phyloP scores from a whole-genome alignment of 768 basidiomycete genomes.

The Tylopilus balloui region DNA sequence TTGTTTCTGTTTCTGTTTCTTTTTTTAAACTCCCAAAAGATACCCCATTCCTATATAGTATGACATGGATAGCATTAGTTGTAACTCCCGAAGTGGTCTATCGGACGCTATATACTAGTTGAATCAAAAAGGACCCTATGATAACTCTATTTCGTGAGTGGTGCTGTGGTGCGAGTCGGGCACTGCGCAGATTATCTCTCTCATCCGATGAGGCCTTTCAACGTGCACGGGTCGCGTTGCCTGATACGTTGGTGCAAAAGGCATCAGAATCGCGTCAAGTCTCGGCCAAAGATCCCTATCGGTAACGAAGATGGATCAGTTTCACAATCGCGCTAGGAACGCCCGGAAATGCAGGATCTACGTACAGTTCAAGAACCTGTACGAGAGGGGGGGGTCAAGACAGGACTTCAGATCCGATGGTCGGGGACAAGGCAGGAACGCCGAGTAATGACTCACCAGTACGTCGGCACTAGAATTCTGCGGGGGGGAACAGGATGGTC shows the following conservation, averaged over 20 bases:
- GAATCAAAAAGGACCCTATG: conserved; percentile 9
- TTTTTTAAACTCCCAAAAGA: conserved; percentile 11
- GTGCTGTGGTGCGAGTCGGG: background rate
- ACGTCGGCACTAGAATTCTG: conserved; percentile 64
- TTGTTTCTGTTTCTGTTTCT: too few species aligned
- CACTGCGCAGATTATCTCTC: background rate
- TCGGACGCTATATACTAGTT: conserved; percentile 15
- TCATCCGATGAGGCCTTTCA: background rate
- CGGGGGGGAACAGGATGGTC: conserved; percentile 3
- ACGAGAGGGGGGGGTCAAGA: background rate
- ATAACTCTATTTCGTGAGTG: conserved; percentile 11
- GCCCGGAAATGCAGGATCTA: conserved; percentile 7
- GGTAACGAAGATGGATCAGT: conserved; percentile 8
- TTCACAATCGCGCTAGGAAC: conserved; percentile 9
- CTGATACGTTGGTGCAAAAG: conserved; percentile 1
- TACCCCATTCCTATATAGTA: conserved; percentile 13
- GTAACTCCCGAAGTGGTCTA: conserved; percentile 12
- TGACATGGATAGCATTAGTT: conserved; percentile 22
- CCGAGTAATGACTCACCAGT: conserved; percentile 47
- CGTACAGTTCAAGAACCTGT: conserved; percentile 68
- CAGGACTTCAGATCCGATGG: conserved; percentile 13
- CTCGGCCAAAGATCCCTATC: conserved; percentile 71
- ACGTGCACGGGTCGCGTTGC: background rate
- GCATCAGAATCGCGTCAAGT: conserved; percentile 61
- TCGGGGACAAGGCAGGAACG: conserved; percentile 6